Evolutionary conservation across 2,329 filamentous ascomycete species (phyloP), one percentile per base, ranked within the genome.

Genomic region (Arachnomyces sp.): DNA sequence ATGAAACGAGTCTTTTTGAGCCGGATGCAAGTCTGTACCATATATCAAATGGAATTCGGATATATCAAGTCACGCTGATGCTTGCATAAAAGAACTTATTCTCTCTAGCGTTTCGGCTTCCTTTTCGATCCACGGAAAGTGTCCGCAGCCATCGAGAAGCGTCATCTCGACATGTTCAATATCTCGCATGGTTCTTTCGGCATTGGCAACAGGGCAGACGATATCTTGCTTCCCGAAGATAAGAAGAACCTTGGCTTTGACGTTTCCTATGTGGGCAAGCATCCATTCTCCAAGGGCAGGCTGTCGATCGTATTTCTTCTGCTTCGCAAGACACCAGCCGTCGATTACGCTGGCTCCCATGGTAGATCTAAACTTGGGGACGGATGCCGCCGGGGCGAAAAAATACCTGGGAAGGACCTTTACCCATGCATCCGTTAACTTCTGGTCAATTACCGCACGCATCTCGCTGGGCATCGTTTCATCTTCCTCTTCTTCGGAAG

Each of bases 61-160:
- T 35, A 21, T 28, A 29, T 31, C 8, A 31, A 12, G 35, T 34
- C 38, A 5, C 21, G 21, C 21, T 25, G 21, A 9, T 9, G 21
- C 21, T n/a, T n/a, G n/a, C n/a, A n/a, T n/a, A n/a, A n/a, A 52
- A 40, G 25, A 53, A 49, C 18, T 37, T 31, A 36, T 36, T 8
- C 11, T 44, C 29, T 31, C 39, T 25, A 55, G 34, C 1, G 44
- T 50, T 29, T 41, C 31, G 7, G 37, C 39, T 29, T 40, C 47
- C 36, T 47, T 44, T 45, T 55, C 54, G 28, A 55, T 49, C 53
- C 53, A 56, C 12, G 53, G 50, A 29, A 56, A 54, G 45, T 57
- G 53, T 2, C 55, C 56, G 39, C 52, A 58, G 2, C 44, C 32
- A 28, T 51, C 44, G 28, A 49, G 46, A 13, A 49, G 31, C 7